Percentiles rank a stretch among this genome's conserved stretches.
Evolutionary conservation across 495 filamentous ascomycete genomes (phyloP).

Genomic region (Neurospora sp.): DNA sequence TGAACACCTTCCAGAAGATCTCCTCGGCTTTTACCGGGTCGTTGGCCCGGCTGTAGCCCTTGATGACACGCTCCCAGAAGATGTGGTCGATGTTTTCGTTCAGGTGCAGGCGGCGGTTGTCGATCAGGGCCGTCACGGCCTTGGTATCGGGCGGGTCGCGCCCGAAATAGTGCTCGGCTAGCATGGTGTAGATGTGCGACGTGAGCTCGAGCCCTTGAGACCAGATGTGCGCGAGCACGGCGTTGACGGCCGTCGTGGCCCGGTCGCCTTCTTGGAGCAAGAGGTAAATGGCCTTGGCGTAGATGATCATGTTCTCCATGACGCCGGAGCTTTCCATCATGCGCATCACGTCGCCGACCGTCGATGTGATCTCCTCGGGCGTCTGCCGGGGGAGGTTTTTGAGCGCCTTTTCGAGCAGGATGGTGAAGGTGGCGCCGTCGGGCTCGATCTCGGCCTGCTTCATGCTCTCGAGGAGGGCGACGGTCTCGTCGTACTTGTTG

Average conservation of each 20-base stretch:
- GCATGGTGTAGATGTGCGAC: constrained; percentile 57
- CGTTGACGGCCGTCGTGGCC: constrained; percentile 41
- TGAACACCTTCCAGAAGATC: constrained; percentile 36
- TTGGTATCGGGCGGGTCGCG: constrained; percentile 44
- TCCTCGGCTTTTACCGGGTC: constrained; percentile 40
- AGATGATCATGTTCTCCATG: constrained; percentile 44
- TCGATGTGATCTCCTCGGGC: constrained; percentile 20
- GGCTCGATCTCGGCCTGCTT: constrained; percentile 17
- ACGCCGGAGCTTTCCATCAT: constrained; percentile 46
- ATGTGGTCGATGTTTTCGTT: constrained; percentile 40
- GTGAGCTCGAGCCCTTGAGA: constrained; percentile 38
- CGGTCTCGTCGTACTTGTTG: constrained; percentile 24
- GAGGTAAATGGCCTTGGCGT: constrained; percentile 52
- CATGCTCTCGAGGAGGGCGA: constrained; percentile 35
- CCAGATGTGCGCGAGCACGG: constrained; percentile 51
- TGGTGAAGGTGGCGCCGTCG: constrained; percentile 33
- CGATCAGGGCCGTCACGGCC: constrained; percentile 45
- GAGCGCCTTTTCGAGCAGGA: constrained; percentile 32
- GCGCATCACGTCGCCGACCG: constrained; percentile 32
- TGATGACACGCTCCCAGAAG: constrained; percentile 59
- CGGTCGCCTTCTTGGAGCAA: constrained; percentile 38
- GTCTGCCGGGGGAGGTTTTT: constrained; percentile 6
- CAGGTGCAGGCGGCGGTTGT: constrained; percentile 27
- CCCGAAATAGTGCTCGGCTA: constrained; percentile 57
- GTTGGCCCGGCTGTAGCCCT: constrained; percentile 46